phyloP scores from a whole-genome alignment of 1,284 basidiomycete genomes.

The Cryptococcus depauperatus region DNA sequence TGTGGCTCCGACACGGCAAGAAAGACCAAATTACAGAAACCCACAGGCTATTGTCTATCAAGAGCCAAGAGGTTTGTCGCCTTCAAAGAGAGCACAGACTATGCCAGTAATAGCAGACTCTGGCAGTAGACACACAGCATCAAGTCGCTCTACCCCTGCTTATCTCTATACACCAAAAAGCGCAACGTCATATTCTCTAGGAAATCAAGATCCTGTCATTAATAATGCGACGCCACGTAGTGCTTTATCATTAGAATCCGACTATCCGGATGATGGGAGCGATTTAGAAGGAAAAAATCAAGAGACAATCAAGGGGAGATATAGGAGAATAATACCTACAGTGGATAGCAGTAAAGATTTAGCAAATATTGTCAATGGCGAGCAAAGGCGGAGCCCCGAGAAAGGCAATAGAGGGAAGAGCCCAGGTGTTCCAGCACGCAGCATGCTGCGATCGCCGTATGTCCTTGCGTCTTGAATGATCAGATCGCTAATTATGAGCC shows the following conservation, averaged over 20 bases:
- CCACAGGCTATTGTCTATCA: too few species aligned
- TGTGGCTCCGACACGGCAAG: conserved; percentile 7
- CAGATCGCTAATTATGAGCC: too few species aligned
- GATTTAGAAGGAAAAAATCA: conserved; percentile 12
- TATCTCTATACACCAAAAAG: neutral
- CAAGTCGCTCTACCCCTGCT: neutral
- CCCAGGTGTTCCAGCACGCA: too few species aligned
- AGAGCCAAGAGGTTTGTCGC: neutral
- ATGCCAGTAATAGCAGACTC: neutral
- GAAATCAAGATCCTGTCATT: too few species aligned
- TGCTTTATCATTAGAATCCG: conserved; percentile 18
- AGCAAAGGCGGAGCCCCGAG: too few species aligned
- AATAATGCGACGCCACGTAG: conserved; percentile 1
- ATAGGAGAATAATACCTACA: conserved; percentile 23
- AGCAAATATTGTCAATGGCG: neutral
- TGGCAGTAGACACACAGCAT: conserved; percentile 7
- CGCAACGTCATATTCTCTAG: neutral
- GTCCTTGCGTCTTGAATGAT: too few species aligned
- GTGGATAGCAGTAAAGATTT: neutral
- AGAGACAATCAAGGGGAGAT: conserved; percentile 17
- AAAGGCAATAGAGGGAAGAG: too few species aligned
- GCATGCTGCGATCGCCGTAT: too few species aligned
- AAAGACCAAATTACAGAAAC: conserved; percentile 10
- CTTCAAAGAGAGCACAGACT: neutral
- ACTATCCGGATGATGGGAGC: conserved; percentile 21